phyloP scores from a whole-genome alignment of 257 asterid genomes.

The Parsonsia alboflavescens region DNA sequence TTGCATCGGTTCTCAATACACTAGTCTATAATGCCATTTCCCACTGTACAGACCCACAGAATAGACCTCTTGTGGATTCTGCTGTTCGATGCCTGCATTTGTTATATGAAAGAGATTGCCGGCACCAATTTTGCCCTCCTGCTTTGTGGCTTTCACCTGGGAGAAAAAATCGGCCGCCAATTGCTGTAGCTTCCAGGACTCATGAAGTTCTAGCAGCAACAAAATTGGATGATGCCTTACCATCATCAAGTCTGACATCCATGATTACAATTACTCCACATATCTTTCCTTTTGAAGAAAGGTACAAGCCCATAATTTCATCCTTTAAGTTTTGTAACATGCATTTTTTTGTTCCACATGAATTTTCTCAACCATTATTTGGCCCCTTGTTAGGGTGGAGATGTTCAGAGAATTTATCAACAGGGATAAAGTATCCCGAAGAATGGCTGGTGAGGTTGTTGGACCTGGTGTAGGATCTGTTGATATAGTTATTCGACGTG shows the following conservation, averaged over 20 bases:
- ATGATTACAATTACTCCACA: conserved; percentile 83
- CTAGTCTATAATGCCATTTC: conserved; percentile 74
- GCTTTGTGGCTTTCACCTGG: conserved; percentile 95
- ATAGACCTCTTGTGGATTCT: conserved; percentile 61
- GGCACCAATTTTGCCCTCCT: conserved; percentile 87
- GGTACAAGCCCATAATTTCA: conserved; percentile 31
- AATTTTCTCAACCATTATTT: conserved; percentile 13
- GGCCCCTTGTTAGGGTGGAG: conserved; percentile 58
- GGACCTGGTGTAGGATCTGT: conserved; percentile 68
- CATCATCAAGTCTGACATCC: conserved; percentile 55
- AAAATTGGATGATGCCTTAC: conserved; percentile 34
- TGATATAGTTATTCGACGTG: conserved; percentile 83
- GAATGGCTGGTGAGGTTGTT: conserved; percentile 71
- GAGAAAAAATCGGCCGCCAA: conserved; percentile 73
- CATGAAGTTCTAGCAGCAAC: conserved; percentile 57
- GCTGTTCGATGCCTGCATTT: conserved; percentile 89
- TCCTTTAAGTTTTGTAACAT: conserved; percentile 8
- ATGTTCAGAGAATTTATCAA: conserved; percentile 90
- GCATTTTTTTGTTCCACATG: background rate
- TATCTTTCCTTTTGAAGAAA: conserved; percentile 92
- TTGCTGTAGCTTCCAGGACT: conserved; percentile 92
- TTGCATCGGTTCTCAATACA: conserved; percentile 70
- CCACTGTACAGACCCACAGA: conserved; percentile 33
- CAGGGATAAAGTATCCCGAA: conserved; percentile 85
- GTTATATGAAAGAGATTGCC: conserved; percentile 87